phyloP scores from a whole-genome alignment of 1,284 basidiomycete species.

The Chalciporus sp. region DNA sequence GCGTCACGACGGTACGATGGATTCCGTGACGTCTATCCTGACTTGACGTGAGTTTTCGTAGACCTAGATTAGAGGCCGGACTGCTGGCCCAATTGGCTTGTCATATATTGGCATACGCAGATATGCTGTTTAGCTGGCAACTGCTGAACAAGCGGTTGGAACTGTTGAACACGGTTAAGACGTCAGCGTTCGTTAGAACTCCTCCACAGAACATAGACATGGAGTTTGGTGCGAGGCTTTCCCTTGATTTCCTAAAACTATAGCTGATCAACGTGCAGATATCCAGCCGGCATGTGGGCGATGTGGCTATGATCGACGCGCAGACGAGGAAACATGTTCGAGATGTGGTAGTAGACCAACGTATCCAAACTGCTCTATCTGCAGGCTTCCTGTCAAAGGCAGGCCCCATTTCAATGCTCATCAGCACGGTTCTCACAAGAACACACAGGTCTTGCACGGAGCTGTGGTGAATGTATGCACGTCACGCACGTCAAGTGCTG shows the following conservation, averaged over 20 bases:
- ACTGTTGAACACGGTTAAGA: slow-evolving; percentile 62
- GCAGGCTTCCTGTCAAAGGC: slow-evolving; percentile 81
- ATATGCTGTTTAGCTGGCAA: slow-evolving; percentile 72
- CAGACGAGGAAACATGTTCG: slow-evolving; percentile 46
- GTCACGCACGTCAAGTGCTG: slow-evolving; percentile 69
- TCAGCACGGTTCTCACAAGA: not conserved
- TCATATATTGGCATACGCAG: slow-evolving; percentile 74
- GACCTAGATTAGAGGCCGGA: slow-evolving; percentile 12
- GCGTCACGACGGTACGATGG: slow-evolving; percentile 9
- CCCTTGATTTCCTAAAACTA: not conserved
- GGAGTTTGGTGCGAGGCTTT: slow-evolving; percentile 38
- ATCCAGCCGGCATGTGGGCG: slow-evolving; percentile 41
- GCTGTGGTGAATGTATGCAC: slow-evolving; percentile 68
- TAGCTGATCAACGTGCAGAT: slow-evolving; percentile 29
- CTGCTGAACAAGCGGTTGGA: slow-evolving; percentile 69
- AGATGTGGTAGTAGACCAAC: slow-evolving; percentile 48
- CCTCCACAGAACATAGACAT: slow-evolving; percentile 30
- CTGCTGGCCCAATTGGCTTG: slow-evolving; percentile 50
- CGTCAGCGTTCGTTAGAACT: slow-evolving; percentile 29
- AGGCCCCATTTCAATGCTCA: slow-evolving; percentile 15
- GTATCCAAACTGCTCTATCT: slow-evolving; percentile 66
- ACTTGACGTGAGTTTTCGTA: slow-evolving; percentile 4
- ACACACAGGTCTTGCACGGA: slow-evolving; percentile 64
- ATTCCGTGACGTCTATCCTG: not conserved
- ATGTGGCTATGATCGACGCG: slow-evolving; percentile 38